phyloP scores from a whole-genome alignment of 176 grass and related monocot genomes.

The Areca catechu region DNA sequence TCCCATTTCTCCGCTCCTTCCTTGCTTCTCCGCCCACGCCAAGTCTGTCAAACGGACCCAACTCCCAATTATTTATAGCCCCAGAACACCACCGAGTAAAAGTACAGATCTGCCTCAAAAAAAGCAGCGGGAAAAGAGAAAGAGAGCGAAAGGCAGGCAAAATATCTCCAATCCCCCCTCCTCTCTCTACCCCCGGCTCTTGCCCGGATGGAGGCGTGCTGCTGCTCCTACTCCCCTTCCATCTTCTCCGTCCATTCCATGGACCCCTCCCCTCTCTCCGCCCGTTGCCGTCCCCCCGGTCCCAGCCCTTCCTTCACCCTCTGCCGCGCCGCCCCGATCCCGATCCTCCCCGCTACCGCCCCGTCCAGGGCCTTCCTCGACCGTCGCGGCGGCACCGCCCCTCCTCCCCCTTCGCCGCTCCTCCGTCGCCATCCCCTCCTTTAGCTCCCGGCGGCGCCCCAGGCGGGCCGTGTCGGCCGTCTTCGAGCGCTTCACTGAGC shows the following conservation, averaged over 20 bases:
- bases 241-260: constrained; percentile 5
- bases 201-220: constrained; percentile 27
- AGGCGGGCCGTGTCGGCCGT: constrained; percentile 33
- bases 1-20: too few species aligned
- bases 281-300: neutral
- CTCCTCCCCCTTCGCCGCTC: constrained; percentile 10
- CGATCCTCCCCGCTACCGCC: constrained; percentile 2
- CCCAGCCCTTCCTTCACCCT: neutral
- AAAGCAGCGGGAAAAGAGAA: too few species aligned
- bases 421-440: constrained; percentile 5
- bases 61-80: too few species aligned
- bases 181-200: too few species aligned
- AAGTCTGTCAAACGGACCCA: too few species aligned
- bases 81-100: too few species aligned
- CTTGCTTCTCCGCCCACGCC: too few species aligned
- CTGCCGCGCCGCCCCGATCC: neutral
- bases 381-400: neutral
- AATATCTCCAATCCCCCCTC: too few species aligned
- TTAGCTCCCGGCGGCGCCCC: neutral
- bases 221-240: constrained; percentile 13
- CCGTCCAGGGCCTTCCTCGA: neutral
- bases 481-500: constrained; percentile 85
- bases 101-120: too few species aligned
- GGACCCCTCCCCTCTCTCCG: neutral
- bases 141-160: too few species aligned